Percentiles rank a stretch among this genome's conserved stretches.
These are phyloP conservation scores for Daldinia vernicosa DNA, from an alignment of 495 filamentous ascomycete species.

Conservation along the genomic window DNA sequence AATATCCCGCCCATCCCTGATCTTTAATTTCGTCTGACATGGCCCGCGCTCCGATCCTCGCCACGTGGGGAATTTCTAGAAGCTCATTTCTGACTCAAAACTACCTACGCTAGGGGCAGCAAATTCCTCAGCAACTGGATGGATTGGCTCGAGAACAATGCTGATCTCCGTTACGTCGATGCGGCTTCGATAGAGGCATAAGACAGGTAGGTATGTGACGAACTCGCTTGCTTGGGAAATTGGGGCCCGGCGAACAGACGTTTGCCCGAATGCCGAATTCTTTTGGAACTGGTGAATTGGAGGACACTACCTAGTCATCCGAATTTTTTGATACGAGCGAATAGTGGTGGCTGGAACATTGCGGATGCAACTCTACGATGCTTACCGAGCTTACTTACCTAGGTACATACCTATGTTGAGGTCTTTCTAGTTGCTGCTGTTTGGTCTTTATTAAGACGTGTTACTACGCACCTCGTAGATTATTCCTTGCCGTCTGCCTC, in stretches of 20 bases:
- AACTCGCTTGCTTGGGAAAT: constrained; percentile 7
- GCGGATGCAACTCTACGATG: constrained; percentile 28
- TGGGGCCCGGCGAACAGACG: constrained; percentile 26
- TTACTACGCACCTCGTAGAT: constrained; percentile 25
- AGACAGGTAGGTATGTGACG: constrained; percentile 14
- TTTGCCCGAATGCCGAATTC: constrained; percentile 9
- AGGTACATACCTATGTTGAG: not conserved
- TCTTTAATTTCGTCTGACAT: constrained; percentile 6
- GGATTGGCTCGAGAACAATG: constrained; percentile 83
- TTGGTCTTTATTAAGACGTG: constrained; percentile 13
- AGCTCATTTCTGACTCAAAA: constrained; percentile 12
- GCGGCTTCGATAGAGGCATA: constrained; percentile 60
- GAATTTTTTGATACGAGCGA: constrained; percentile 23
- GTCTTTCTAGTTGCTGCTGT: constrained; percentile 14
- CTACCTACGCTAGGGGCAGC: constrained; percentile 64
- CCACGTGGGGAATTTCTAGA: constrained; percentile 27
- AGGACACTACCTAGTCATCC: constrained; percentile 29
- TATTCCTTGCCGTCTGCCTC: not conserved
- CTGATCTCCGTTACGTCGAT: constrained; percentile 86
- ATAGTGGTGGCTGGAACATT: constrained; percentile 10
- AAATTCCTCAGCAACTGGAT: constrained; percentile 89
- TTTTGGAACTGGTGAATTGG: constrained; percentile 14
- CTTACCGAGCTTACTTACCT: constrained; percentile 9
- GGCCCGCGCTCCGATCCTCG: constrained; percentile 25
- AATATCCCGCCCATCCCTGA: constrained; percentile 5